Percentiles rank a stretch among this genome's conserved stretches.
phyloP scores from a whole-genome alignment of 441 rosid species.

The Populus hybrid region DNA sequence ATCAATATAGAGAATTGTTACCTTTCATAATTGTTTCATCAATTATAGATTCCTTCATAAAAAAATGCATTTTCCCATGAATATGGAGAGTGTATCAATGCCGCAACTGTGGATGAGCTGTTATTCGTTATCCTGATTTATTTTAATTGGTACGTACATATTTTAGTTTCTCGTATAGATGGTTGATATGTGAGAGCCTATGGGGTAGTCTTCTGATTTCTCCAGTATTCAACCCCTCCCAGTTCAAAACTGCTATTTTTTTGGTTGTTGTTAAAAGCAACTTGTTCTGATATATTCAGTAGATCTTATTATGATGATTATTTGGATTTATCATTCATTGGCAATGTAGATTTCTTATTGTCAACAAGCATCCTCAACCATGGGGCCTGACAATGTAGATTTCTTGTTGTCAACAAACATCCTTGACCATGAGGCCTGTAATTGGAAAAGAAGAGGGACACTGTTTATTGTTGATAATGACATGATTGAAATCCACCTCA shows the following conservation, averaged over 20 bases:
- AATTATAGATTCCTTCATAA: background rate
- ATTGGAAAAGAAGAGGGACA: no score
- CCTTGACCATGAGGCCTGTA: no score
- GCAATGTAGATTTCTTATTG: background rate
- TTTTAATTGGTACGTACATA: background rate
- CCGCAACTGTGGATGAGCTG: background rate
- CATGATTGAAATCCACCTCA: no score
- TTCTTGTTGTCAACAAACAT: no score
- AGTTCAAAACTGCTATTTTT: background rate
- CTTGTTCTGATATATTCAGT: background rate
- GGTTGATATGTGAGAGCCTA: background rate
- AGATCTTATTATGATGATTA: background rate
- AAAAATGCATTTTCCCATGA: background rate
- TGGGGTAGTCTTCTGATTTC: background rate
- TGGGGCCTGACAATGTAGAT: no score
- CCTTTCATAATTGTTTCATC: background rate
- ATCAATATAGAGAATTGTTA: background rate
- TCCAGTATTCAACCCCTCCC: no score
- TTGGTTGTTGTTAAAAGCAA: background rate
- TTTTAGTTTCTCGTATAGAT: background rate
- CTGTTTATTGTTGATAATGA: no score
- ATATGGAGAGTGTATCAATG: background rate
- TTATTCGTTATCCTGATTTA: background rate
- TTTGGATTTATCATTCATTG: background rate
- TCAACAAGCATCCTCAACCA: no score